phyloP scores from a whole-genome alignment of 2,329 filamentous ascomycete species.

The Tothia fuscella region DNA sequence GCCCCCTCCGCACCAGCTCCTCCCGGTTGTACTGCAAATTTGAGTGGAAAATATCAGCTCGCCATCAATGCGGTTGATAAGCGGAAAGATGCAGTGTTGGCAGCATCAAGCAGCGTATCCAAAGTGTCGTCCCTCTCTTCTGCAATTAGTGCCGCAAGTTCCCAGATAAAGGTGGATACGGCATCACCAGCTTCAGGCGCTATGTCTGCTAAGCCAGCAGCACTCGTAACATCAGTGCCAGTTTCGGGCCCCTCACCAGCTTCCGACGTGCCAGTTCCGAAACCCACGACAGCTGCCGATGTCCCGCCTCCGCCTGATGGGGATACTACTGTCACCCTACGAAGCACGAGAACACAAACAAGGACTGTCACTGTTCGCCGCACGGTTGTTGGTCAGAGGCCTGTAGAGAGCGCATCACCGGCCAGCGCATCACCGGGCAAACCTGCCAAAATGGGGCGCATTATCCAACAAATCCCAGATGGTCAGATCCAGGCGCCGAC shows the following conservation, averaged over 20 bases:
- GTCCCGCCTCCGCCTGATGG: background rate
- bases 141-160: background rate
- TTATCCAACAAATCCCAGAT: conserved; percentile 11
- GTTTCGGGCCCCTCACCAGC: background rate
- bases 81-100: background rate
- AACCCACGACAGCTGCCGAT: background rate
- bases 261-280: background rate
- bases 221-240: background rate
- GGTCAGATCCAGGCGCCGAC: conserved; percentile 13
- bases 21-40: background rate
- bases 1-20: background rate
- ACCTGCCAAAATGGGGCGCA: background rate
- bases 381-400: background rate
- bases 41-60: conserved; percentile 3
- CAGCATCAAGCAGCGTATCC: too few relatives aligned
- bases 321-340: background rate
- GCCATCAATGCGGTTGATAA: background rate
- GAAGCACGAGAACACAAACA: background rate
- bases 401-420: background rate
- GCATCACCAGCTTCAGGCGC: background rate
- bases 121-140: too few relatives aligned
- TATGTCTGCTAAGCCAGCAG: background rate
- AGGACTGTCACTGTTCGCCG: background rate
- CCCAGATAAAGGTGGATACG: background rate
- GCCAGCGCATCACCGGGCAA: background rate